Base-by-base conservation (phyloP, 192 early-diverging fungal genomes). In the Backusella mclennaniae region DNA sequence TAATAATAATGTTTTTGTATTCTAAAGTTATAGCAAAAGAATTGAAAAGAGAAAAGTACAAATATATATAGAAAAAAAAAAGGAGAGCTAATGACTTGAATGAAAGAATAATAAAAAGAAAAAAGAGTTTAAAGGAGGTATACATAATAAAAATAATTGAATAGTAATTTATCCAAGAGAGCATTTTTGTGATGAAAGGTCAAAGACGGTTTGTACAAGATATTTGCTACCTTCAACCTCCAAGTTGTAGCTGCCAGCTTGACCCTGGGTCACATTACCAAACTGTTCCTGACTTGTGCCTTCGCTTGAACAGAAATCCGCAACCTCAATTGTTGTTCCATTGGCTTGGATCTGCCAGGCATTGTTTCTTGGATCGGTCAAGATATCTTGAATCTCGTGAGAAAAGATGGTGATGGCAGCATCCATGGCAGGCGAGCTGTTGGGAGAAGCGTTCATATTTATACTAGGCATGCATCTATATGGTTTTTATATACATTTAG, bases 381-480 rank as follows among this genome's bases (percentile, higher is more conserved):
- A 67, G 14, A 83, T 26, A 71, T 83, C 78, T 31, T 77, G 78
- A 35, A 83, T 71, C 59, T 83, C 82, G 66, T 83, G 82, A 7
- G 82, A 79, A 46, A 83, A 74, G 7, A 83, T 80, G 8, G 74
- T 79, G 42, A 83, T 79, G 23, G 68, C 66, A 53, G 78, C 78
- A 42, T 83, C 82, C 17, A 80, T 73, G 23, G 68, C 69, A 12
- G 82, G 82, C 19, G 75, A 74, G 36, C 49, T 71, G 53, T 83
- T 83, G 19, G 82, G 82, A n/a, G 82, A 83, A 8, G 36, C 38
- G 0, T 83, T 21, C 9, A 59, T 38, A n/a, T 77, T 83, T n/a
- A 75, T 11, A 15, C 67, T 26, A 3, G 82, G 82, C 56, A 83
- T 77, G 67, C 82, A 83, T 15, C 53, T 73, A 67, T 17, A n/a